A percentile compares a stretch with the other conserved stretches of the same genome.
Conservation (phyloP, 352 stramenopile species). For the Pythium scleroteichum region DNA sequence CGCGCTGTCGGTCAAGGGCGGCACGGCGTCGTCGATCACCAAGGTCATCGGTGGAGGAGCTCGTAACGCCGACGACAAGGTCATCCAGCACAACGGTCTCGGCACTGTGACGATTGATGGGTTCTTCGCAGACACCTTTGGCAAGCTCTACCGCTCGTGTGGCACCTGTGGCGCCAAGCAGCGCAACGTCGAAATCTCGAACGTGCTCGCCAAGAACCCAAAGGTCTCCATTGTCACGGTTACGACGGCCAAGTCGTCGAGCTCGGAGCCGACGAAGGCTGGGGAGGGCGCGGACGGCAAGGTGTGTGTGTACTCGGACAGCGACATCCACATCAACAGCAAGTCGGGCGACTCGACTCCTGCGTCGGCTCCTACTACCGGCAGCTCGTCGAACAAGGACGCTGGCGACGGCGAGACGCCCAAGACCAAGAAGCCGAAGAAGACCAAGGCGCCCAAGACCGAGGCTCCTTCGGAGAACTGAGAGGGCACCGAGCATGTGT, state of each 20-base stretch:
- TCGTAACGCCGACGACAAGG: constrained; percentile 47
- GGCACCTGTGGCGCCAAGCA: constrained; percentile 40
- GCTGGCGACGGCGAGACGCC: background rate
- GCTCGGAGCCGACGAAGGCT: constrained; percentile 20
- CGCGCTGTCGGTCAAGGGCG: constrained; percentile 44
- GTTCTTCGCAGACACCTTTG: constrained; percentile 46
- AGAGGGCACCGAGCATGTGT: background rate
- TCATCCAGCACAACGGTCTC: constrained; percentile 48
- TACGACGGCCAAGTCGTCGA: constrained; percentile 7
- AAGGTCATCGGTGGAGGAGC: constrained; percentile 40
- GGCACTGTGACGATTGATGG: constrained; percentile 45
- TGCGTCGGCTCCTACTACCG: background rate
- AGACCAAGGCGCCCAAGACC: constrained; percentile 2
- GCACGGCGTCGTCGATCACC: constrained; percentile 35
- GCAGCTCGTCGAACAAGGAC: too few relatives aligned
- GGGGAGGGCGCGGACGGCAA: constrained; percentile 19
- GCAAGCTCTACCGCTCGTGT: constrained; percentile 45
- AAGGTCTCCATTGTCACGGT: constrained; percentile 44
- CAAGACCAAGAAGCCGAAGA: background rate
- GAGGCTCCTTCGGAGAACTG: background rate
- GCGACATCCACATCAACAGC: constrained; percentile 43
- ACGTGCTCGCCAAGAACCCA: constrained; percentile 46
- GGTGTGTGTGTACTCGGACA: constrained; percentile 9
- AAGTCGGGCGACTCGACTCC: background rate
- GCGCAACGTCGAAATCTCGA: constrained; percentile 40